Percentiles rank a stretch among this genome's conserved stretches.
Evolutionary conservation across 495 filamentous ascomycete genomes (phyloP).

Genomic region (Neurospora cerealis): DNA sequence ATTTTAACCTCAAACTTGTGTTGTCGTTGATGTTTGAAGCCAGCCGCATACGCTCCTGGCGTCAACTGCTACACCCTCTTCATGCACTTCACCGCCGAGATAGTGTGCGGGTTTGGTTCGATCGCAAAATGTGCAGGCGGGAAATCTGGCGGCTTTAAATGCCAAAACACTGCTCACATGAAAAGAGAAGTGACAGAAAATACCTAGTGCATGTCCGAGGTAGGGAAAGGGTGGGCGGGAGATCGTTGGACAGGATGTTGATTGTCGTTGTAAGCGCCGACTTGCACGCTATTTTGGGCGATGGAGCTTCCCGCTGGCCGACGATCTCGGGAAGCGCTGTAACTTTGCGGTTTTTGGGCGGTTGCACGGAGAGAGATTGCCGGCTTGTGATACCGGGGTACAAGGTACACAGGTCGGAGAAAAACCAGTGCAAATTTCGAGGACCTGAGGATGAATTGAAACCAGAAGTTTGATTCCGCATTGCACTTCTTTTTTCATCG

Average conservation of each 20-base stretch:
- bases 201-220: background rate
- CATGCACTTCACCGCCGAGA: background rate
- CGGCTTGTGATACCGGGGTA: background rate
- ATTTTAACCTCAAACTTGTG: background rate
- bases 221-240: background rate
- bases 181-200: background rate
- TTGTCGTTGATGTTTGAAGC: background rate
- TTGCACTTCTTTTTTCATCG: too few species aligned
- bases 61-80: background rate
- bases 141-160: background rate
- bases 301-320: background rate
- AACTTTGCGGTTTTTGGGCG: background rate
- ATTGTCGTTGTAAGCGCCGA: background rate
- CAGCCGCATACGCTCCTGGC: background rate
- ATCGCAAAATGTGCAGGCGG: background rate
- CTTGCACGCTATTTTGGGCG: background rate
- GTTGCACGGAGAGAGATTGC: background rate
- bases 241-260: background rate
- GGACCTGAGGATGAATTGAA: too few species aligned
- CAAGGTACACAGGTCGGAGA: background rate
- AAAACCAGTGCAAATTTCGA: too few species aligned
- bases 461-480: too few species aligned
- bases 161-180: background rate
- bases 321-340: background rate
- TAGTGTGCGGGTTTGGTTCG: background rate